Evolutionary conservation across 1,284 basidiomycete species (phyloP).

Genomic region (Pisolithus thermaeus): DNA sequence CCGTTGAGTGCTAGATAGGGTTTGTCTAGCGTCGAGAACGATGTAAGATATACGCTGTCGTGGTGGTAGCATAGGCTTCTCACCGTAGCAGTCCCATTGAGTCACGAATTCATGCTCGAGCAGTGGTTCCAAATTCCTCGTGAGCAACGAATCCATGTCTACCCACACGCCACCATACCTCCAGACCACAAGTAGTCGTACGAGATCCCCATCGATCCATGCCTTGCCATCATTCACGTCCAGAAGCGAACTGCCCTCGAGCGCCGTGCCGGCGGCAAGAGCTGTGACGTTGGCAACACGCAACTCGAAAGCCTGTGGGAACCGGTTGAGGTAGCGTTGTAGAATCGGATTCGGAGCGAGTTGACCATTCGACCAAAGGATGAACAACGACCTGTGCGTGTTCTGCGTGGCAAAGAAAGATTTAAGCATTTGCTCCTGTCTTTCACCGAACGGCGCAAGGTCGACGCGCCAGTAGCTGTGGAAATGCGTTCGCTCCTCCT

Average conservation of each 20-base stretch:
- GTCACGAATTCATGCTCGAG: conserved; percentile 91
- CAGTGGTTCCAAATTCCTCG: conserved; percentile 76
- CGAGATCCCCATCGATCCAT: conserved; percentile 89
- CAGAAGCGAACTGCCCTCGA: conserved; percentile 61
- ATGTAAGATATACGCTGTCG: neutral
- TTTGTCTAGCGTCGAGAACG: conserved; percentile 55
- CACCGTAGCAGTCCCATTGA: conserved; percentile 96
- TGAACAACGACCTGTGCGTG: conserved; percentile 53
- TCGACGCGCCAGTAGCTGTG: conserved; percentile 92
- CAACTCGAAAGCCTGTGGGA: conserved; percentile 68
- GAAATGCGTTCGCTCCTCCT: conserved; percentile 53
- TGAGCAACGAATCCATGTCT: conserved; percentile 92
- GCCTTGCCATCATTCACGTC: conserved; percentile 67
- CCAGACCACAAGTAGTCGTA: conserved; percentile 82
- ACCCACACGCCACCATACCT: conserved; percentile 89
- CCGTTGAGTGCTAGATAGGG: conserved; percentile 85
- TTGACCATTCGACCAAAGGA: conserved; percentile 87
- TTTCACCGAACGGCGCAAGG: conserved; percentile 68
- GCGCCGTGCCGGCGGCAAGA: conserved; percentile 69
- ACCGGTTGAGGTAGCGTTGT: conserved; percentile 50
- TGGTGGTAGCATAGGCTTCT: conserved; percentile 20
- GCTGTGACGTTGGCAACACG: conserved; percentile 59
- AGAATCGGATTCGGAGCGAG: conserved; percentile 58
- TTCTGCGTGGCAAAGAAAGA: conserved; percentile 90
- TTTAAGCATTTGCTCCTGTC: conserved; percentile 86